phyloP scores from a whole-genome alignment of 495 filamentous ascomycete species.

The Aspergillus sclerotioniger region DNA sequence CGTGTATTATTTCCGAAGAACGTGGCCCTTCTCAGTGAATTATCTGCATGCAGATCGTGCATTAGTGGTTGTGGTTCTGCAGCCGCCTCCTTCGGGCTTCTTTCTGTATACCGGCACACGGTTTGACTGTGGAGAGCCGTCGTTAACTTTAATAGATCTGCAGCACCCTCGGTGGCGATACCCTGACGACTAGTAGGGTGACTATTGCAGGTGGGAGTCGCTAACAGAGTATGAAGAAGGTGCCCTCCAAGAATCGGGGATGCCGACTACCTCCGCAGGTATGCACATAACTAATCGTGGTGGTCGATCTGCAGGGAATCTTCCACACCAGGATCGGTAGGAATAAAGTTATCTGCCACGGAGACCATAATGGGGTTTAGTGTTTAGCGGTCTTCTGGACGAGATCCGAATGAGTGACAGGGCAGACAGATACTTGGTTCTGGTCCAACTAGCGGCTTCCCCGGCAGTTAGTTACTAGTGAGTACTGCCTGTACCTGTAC shows the following conservation, averaged over 20 bases:
- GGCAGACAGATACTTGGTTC: not conserved
- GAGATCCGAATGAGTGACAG: not conserved
- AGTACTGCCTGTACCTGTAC: not conserved
- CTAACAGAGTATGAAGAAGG: not conserved
- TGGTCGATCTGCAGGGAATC: not conserved
- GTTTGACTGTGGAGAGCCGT: not conserved
- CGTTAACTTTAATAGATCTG: not conserved
- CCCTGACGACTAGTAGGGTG: not conserved
- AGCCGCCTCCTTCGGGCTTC: not conserved
- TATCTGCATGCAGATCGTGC: not conserved
- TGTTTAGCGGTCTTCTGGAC: not conserved
- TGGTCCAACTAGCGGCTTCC: conserved; percentile 4
- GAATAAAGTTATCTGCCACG: not conserved
- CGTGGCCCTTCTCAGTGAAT: not conserved
- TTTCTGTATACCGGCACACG: too few relatives aligned
- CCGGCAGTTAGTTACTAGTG: conserved; percentile 2
- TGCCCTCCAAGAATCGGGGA: not conserved
- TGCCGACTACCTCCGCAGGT: not conserved
- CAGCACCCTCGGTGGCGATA: not conserved
- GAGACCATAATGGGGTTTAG: too few relatives aligned
- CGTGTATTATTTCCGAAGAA: not conserved
- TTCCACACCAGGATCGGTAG: too few relatives aligned
- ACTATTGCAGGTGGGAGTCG: not conserved
- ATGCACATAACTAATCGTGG: not conserved
- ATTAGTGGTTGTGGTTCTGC: not conserved